Evolutionary conservation across 2,329 filamentous ascomycete species (phyloP), one percentile per base, ranked within the genome.

Genomic region (Fusarium mexicanum): DNA sequence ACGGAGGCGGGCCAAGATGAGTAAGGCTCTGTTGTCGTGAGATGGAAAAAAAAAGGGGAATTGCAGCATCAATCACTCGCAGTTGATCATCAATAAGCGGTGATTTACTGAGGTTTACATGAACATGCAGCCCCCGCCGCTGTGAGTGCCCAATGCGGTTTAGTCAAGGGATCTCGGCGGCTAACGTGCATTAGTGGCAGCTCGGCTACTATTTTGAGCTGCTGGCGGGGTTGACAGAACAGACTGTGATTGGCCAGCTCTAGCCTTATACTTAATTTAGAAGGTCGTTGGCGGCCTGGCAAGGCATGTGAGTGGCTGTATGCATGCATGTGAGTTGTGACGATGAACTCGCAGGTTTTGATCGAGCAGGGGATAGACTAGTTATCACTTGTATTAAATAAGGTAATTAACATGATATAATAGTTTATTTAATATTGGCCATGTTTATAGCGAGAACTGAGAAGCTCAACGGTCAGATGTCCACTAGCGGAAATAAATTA

Each of bases 111-210:
- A 29, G 13, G 68, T 47, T 54, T 43, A 53, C 59, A 53, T 26
- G 17, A 33, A 37, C 29, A 37, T 70, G 55, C 41, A 37, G 46
- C 24, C 59, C 48, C 33, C 33, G 33, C 33, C 61, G 35, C 38
- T 41, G 41, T 50, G 33, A 31, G 29, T 37, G 29, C 24, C 41
- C 18, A 33, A 60, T 58, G 5, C 16, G 33, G 69, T 3, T 66
- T 66, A 60, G 47, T 16, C 14, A 10, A 51, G 20, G 33, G 46
- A 38, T 31, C 60, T 64, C 66, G 76, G 76, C 76, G 76, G 67
- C 67, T 78, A 78, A 72, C 71, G 41, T 69, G 73, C 76, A 78
- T 73, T 78, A 78, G 76, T 53, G 71, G 55, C 60, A 62, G 18
- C 57, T 57, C 40, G 54, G 53, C 44, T 71, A 33, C 74, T 78